These are phyloP conservation scores for Evernia prunastri DNA, from an alignment of 495 filamentous ascomycete species.

Conservation along the genomic window DNA sequence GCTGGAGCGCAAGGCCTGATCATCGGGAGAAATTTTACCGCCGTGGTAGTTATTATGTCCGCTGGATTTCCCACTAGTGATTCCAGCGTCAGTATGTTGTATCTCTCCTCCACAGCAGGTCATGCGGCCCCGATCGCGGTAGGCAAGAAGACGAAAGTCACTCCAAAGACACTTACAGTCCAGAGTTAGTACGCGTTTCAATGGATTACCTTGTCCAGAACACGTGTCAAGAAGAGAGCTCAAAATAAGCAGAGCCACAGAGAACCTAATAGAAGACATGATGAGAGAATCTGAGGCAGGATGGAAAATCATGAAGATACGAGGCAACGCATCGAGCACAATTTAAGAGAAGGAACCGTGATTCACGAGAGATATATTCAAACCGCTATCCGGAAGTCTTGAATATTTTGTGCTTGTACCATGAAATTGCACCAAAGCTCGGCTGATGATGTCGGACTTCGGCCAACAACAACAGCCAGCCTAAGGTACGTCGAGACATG, in stretches of 20 bases:
- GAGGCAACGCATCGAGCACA: not conserved
- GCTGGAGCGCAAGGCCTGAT: no score
- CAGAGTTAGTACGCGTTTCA: not conserved
- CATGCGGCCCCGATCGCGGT: not conserved
- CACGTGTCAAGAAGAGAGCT: not conserved
- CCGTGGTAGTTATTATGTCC: no score
- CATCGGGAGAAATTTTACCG: no score
- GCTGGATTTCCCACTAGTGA: no score
- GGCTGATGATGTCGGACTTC: not conserved
- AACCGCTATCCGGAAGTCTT: not conserved
- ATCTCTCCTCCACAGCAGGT: not conserved
- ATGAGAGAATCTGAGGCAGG: not conserved
- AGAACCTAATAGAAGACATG: not conserved
- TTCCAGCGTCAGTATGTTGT: not conserved
- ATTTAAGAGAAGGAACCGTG: not conserved
- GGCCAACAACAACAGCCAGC: not conserved
- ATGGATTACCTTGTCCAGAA: not conserved
- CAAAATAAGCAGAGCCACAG: not conserved
- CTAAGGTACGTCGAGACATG: not conserved
- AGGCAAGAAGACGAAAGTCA: not conserved
- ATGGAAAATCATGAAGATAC: not conserved
- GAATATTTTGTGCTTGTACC: not conserved
- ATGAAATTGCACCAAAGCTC: not conserved
- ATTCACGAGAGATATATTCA: not conserved
- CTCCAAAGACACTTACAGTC: not conserved